These are phyloP conservation scores for Bolboschoenoplectus hybrid DNA, from an alignment of 202 grass and related monocot species.

Conservation along the genomic window DNA sequence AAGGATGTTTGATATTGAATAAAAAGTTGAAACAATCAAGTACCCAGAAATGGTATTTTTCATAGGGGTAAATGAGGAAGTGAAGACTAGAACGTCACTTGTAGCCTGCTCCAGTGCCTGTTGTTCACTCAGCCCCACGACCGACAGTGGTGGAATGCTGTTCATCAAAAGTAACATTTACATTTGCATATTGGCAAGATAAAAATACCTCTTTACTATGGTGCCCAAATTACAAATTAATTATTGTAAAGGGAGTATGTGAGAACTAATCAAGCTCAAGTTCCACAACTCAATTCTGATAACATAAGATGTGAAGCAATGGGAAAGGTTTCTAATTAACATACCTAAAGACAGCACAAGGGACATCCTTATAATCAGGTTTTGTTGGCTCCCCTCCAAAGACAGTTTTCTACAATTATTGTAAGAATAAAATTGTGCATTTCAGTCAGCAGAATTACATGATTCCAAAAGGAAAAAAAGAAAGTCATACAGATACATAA, in stretches of 20 bases:
- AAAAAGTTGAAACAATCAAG: conserved; percentile 3
- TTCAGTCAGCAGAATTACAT: neutral
- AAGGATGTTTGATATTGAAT: neutral
- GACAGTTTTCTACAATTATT: conserved; percentile 80
- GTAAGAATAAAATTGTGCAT: conserved; percentile 30
- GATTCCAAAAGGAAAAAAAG: neutral
- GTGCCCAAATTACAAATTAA: neutral
- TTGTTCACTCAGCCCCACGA: conserved; percentile 88
- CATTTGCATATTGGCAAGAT: conserved; percentile 23
- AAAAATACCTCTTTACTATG: neutral
- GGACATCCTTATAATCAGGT: conserved; percentile 79
- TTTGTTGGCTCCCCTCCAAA: conserved; percentile 84
- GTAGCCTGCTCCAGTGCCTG: conserved; percentile 70
- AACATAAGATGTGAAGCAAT: neutral
- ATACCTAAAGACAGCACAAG: conserved; percentile 96
- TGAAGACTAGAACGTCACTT: conserved; percentile 77
- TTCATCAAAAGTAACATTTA: conserved; percentile 23
- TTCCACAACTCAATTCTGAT: neutral
- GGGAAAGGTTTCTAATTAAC: neutral
- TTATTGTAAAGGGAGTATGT: neutral
- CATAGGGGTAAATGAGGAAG: conserved; percentile 91
- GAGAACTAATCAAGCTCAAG: neutral
- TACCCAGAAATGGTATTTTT: conserved; percentile 97
- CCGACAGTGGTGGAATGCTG: conserved; percentile 85
- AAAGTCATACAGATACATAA: neutral